Base-by-base conservation (phyloP, 2,329 filamentous ascomycete species). In the Dissoconium aciculare region DNA sequence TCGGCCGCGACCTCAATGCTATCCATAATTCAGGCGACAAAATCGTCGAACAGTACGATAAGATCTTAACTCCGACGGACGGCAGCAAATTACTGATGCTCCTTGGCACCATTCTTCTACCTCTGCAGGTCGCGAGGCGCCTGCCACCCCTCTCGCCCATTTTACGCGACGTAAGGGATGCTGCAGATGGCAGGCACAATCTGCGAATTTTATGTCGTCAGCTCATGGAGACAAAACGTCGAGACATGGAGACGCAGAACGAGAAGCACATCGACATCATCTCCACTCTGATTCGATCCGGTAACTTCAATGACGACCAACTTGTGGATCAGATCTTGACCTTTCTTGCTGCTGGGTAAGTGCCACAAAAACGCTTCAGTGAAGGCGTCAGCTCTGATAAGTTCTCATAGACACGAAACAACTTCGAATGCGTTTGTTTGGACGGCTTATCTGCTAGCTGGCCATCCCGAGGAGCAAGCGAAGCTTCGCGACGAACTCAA, bases 361-460 rank as follows among this genome's bases (percentile, higher is more conserved):
- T 23, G n/a, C n/a, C 19, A 23, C 26, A 27, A 6, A 6, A n/a
- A n/a, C n/a, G n/a, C n/a, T n/a, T n/a, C n/a, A 23, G 19, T n/a
- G 19, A 23, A 23, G 19, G 8, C n/a, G n/a, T 8, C n/a, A n/a
- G 19, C 19, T n/a, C n/a, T 27, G 9, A 27, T 14, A 9, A 6
- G 12, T 8, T 8, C 19, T n/a, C 19, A 9, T 12, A 23, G 19
- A 3, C 80, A 85, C 51, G 78, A 85, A 56, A 85, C 80, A 1
- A 84, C 78, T 0, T 71, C 79, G 1, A 65, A 72, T 1, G 66
- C 78, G 13, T 63, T 85, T 49, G 77, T 73, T 9, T 87, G 78
- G 78, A 68, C 74, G 3, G 54, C 74, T 4, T 79, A 82, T 46
- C 57, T 74, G 25, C 66, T 89, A n/a, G 70, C 69, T 11, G 19